Evolutionary conservation across 257 asterid species (phyloP), one percentile per base, ranked within the genome.

Genomic region (Scutellaria baicalensis): DNA sequence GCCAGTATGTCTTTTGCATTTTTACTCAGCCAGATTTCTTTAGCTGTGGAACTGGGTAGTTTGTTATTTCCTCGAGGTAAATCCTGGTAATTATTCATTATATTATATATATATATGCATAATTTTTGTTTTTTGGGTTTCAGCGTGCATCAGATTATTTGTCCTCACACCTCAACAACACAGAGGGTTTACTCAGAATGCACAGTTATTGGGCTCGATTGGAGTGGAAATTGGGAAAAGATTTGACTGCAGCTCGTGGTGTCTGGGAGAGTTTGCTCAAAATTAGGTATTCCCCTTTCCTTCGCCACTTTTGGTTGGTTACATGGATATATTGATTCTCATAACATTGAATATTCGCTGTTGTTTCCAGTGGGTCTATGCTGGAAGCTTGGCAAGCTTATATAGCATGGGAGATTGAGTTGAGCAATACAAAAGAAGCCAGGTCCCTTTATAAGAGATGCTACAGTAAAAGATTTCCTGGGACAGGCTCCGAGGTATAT

Each of bases 221-320:
- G 70, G 97, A 91, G 88, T 79, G 70, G 7, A 80, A 76, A 54
- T 71, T 88, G 78, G 97, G 95, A 56, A 91, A 88, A 68, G 93
- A 89, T 84, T 55, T 79, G 77, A 77, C 58, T 79, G 96, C 97
- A 66, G 97, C 97, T 58, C 97, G 93, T 83, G 85, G 95, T 77
- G 97, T 91, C 69, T 94, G 99, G 97, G 97, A 94, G 80, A 84
- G 85, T 89, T 81, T 94, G 77, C 91, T 94, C 64, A 91, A 94
- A 68, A 76, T 73, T 63, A 79, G 99, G 99, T 94, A 35, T 55
- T 59, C 56, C 49, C 4, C 47, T 39, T 68, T 42, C 45, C 59
- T 44, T 44, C 7, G 60, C 27, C 57, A 39, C 23, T 56, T 68
- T 31, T 45, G 42, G n/a, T 66, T 58, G 40, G 18, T 36, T 50